Percentiles rank a stretch among this genome's conserved stretches.
Conservation (phyloP, 495 filamentous ascomycete genomes). For the Neurospora discreta region DNA sequence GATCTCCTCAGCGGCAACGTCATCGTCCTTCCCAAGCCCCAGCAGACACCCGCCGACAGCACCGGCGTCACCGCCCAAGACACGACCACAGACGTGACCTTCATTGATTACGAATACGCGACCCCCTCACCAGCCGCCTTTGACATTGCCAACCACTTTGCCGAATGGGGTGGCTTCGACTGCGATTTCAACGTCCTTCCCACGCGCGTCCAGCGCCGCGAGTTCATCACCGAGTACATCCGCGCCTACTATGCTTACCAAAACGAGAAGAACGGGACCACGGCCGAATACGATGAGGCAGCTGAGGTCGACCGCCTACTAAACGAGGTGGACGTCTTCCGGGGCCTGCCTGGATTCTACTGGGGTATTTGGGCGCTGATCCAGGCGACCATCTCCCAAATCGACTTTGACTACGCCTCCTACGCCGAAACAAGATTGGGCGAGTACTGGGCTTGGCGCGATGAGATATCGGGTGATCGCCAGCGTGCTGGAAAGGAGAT, state of each 20-base stretch:
- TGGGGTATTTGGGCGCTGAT: conserved; percentile 96
- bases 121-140: conserved; percentile 94
- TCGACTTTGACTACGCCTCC: conserved; percentile 91
- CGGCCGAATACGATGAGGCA: conserved; percentile 39
- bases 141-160: conserved; percentile 97
- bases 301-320: conserved; percentile 50
- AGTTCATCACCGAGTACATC: conserved; percentile 79
- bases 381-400: conserved; percentile 87
- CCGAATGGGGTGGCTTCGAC: conserved; percentile 95
- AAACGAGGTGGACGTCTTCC: conserved; percentile 74
- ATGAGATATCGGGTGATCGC: conserved; percentile 53
- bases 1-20: conserved; percentile 93
- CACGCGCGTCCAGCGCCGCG: conserved; percentile 61
- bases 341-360: conserved; percentile 79
- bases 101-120: conserved; percentile 98
- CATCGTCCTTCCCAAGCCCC: conserved; percentile 57
- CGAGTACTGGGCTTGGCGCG: conserved; percentile 95
- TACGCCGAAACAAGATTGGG: conserved; percentile 83
- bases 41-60: conserved; percentile 16
- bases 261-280: conserved; percentile 20
- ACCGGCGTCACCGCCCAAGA: conserved; percentile 14
- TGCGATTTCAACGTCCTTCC: conserved; percentile 84
- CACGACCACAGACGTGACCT: conserved; percentile 49
- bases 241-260: conserved; percentile 52
- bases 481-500: conserved; percentile 45